A percentile compares a stretch with the other conserved stretches of the same genome.
Conservation (phyloP, 2,329 filamentous ascomycete genomes). For the Phoma sp. region DNA sequence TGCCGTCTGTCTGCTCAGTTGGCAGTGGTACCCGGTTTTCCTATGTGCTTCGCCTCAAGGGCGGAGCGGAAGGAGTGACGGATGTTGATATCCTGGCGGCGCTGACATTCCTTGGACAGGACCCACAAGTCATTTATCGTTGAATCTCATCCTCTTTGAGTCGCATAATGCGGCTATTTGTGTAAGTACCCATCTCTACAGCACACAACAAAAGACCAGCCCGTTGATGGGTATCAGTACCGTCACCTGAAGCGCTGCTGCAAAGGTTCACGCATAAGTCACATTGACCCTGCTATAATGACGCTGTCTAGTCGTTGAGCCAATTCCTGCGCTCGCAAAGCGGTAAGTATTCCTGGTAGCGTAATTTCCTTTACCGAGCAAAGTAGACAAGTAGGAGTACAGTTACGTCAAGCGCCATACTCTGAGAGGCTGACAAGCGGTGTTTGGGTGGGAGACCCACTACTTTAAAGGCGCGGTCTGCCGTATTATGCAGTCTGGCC, state of each 20-base stretch:
- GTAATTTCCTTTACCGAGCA: neutral
- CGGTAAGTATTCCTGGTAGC: neutral
- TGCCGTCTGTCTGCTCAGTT: neutral
- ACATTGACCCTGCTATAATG: neutral
- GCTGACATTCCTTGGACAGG: neutral
- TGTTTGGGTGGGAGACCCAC: slow-evolving; percentile 34
- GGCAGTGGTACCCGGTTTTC: slow-evolving; percentile 1
- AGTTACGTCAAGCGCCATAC: slow-evolving; percentile 39
- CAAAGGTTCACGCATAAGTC: neutral
- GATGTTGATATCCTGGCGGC: slow-evolving; percentile 2
- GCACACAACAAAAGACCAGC: neutral
- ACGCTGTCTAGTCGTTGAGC: neutral
- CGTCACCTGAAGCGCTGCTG: neutral
- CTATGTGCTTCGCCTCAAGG: slow-evolving; percentile 6
- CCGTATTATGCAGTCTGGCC: slow-evolving; percentile 24
- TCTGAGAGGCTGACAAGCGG: neutral
- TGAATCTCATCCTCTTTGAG: neutral
- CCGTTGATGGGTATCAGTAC: neutral
- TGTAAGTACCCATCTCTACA: neutral
- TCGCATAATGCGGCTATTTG: neutral
- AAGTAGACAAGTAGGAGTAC: slow-evolving; percentile 24
- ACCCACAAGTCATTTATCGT: slow-evolving; percentile 4
- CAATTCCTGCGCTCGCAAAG: neutral
- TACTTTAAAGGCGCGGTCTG: slow-evolving; percentile 22
- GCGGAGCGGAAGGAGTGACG: slow-evolving; percentile 6